phyloP scores from a whole-genome alignment of 768 basidiomycete species.

The Fibroporia radiculosa region DNA sequence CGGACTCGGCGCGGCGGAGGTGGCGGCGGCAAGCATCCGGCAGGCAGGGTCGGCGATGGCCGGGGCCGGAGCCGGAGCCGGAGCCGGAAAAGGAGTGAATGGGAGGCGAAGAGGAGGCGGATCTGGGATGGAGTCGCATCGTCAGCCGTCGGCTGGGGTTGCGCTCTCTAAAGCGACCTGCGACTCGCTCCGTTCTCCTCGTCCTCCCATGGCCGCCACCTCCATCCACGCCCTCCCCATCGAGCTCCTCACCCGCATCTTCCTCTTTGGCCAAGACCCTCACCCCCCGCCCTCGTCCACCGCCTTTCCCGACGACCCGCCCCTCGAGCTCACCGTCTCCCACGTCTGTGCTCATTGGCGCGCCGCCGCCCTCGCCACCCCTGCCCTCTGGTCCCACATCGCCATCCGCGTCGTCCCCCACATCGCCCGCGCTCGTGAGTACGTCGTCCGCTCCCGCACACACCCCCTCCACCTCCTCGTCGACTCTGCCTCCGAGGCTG shows the following conservation, averaged over 20 bases:
- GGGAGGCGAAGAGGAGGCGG: too few relatives aligned
- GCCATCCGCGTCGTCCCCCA: constrained; percentile 46
- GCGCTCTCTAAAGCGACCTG: too few relatives aligned
- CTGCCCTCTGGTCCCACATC: constrained; percentile 43
- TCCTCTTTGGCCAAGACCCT: constrained; percentile 39
- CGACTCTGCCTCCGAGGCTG: constrained; percentile 43
- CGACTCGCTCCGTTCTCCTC: not conserved
- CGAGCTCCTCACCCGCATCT: constrained; percentile 31
- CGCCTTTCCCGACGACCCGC: constrained; percentile 28
- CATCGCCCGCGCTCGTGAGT: constrained; percentile 38
- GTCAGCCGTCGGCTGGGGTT: too few relatives aligned
- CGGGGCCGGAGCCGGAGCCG: too few relatives aligned
- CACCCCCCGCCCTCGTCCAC: constrained; percentile 26
- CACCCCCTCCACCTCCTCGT: constrained; percentile 43
- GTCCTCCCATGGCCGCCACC: constrained; percentile 10
- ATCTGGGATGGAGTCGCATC: too few relatives aligned
- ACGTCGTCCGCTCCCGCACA: constrained; percentile 30
- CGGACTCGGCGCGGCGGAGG: too few relatives aligned
- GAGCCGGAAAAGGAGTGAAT: too few relatives aligned
- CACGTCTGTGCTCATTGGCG: constrained; percentile 36
- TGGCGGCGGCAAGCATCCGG: too few relatives aligned
- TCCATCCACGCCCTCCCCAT: constrained; percentile 24
- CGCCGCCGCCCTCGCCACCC: constrained; percentile 3
- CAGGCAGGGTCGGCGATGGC: too few relatives aligned
- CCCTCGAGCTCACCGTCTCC: constrained; percentile 48